Base-by-base conservation (phyloP, 495 filamentous ascomycete species). In the Xylaria bambusicola region DNA sequence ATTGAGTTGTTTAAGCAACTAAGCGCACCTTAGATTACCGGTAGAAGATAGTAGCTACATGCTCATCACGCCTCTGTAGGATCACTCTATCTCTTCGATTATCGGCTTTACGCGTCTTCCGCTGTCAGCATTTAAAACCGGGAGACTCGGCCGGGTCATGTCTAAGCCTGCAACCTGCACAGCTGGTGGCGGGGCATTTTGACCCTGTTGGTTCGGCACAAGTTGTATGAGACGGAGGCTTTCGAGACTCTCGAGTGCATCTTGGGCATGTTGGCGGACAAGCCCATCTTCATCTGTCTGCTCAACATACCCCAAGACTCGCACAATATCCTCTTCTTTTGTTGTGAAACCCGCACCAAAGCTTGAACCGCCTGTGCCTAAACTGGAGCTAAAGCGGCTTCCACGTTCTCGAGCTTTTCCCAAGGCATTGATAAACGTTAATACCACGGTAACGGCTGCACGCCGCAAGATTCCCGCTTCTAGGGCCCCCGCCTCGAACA, bases 381-480 rank as follows among this genome's bases (percentile, higher is more conserved):
- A 57, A 20, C 54, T 83, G 62, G 90, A 87, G 3, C 82, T 82
- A 6, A 84, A 61, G 29, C 76, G 78, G 36, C 63, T 75, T 10
- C 81, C 82, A 18, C 66, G 69, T 61, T 85, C 77, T 3, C 80
- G 77, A 3, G 81, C 82, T 6, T 75, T 70, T 51, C 90, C 87
- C 38, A 93, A 68, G 1, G 86, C 83, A 62, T 78, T 82, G 21
- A 94, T 69, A 40, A 92, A 81, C 48, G 82, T 83, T 35, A 91
- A 73, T 18, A 94, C 71, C 10, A 91, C 73, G 17, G 93, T 65
- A 0, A 86, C 84, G 2, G 90, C 90, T 23, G 90, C 84, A 6
- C 92, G 81, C 21, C 92, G 75, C 24, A 95, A 69, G 31, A 94
- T 93, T 0, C 85, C 88, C 38, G 80, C 84, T 64, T 89, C 90